These are phyloP conservation scores for Russula sp. DNA, from an alignment of 768 basidiomycete species.

Conservation along the genomic window DNA sequence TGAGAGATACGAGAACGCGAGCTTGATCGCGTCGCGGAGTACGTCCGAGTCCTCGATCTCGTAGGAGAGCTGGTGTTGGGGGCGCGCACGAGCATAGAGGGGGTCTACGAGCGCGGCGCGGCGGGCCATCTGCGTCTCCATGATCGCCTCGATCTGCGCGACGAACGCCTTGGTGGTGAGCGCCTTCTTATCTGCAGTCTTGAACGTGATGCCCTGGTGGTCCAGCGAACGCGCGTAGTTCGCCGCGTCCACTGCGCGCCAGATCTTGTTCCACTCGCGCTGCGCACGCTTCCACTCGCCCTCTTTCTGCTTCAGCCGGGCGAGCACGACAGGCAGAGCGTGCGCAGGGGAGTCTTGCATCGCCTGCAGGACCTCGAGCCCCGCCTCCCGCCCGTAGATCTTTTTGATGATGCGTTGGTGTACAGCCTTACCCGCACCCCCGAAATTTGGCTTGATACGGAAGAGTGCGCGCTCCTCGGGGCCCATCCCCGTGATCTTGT, in stretches of 20 bases:
- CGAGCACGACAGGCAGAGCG: constrained; percentile 86
- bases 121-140: constrained; percentile 76
- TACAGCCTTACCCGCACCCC: constrained; percentile 77
- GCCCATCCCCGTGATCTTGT: constrained; percentile 74
- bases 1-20: constrained; percentile 87
- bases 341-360: constrained; percentile 90
- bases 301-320: constrained; percentile 90
- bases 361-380: constrained; percentile 72
- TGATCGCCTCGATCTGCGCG: constrained; percentile 75
- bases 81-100: constrained; percentile 51
- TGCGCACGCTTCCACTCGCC: constrained; percentile 98
- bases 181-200: constrained; percentile 82
- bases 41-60: constrained; percentile 67
- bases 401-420: constrained; percentile 95
- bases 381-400: constrained; percentile 86
- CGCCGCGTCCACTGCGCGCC: constrained; percentile 92
- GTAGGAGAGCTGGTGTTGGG: constrained; percentile 77
- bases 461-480: constrained; percentile 74
- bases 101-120: constrained; percentile 56
- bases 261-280: constrained; percentile 97
- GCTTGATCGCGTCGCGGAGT: constrained; percentile 81
- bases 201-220: constrained; percentile 89
- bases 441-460: constrained; percentile 85
- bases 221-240: constrained; percentile 94
- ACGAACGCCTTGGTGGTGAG: constrained; percentile 71